Percentiles rank a stretch among this genome's conserved stretches.
These are phyloP conservation scores for Myriangium duriaei DNA, from an alignment of 2,329 filamentous ascomycete species.

Conservation along the genomic window DNA sequence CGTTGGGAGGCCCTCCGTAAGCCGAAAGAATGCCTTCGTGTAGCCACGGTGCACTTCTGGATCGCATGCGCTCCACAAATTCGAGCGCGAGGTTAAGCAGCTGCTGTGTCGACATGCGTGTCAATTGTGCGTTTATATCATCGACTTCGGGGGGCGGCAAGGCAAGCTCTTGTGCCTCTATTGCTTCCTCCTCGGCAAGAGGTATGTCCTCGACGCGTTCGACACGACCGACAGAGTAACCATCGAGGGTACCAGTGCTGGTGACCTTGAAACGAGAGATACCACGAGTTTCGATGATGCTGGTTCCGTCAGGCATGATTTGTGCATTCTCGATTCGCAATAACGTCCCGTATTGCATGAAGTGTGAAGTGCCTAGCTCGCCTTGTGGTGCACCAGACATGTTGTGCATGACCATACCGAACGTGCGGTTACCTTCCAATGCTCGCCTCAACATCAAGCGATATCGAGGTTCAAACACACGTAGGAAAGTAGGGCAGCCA, in stretches of 20 bases:
- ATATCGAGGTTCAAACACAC: constrained; percentile 89
- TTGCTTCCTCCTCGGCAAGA: constrained; percentile 63
- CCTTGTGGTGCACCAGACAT: constrained; percentile 40
- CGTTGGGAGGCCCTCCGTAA: constrained; percentile 65
- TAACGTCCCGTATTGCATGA: constrained; percentile 65
- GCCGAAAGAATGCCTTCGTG: constrained; percentile 57
- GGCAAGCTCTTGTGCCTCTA: constrained; percentile 57
- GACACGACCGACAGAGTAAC: constrained; percentile 63
- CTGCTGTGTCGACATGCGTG: constrained; percentile 54
- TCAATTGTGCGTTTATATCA: constrained; percentile 28
- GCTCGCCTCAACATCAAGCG: constrained; percentile 76
- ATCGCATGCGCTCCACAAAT: constrained; percentile 59
- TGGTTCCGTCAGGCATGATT: constrained; percentile 65
- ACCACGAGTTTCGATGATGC: constrained; percentile 66
- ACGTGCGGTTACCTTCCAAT: constrained; percentile 59
- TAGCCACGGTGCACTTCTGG: constrained; percentile 60
- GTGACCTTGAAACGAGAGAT: constrained; percentile 64
- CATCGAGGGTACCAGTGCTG: constrained; percentile 53
- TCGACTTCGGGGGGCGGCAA: constrained; percentile 15
- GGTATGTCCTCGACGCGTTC: constrained; percentile 74
- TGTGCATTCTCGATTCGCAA: constrained; percentile 64
- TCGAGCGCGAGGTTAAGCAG: constrained; percentile 52
- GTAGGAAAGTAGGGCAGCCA: constrained; percentile 69
- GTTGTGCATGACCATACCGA: constrained; percentile 75
- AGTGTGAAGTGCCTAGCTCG: constrained; percentile 41